phyloP scores from a whole-genome alignment of 2,329 filamentous ascomycete genomes.

The Saccharata proteae region DNA sequence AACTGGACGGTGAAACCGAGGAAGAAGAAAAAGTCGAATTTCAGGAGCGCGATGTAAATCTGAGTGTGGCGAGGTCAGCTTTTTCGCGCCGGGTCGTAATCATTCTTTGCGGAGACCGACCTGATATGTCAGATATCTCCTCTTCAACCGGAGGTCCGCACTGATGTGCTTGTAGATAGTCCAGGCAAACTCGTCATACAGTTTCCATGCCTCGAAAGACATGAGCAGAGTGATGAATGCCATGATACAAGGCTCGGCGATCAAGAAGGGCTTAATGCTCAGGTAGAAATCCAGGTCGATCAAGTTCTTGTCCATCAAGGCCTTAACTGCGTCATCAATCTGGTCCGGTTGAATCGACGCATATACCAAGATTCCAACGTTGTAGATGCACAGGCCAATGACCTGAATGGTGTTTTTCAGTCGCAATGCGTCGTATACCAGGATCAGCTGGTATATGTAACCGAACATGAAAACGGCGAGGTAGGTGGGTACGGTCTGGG shows the following conservation, averaged over 20 bases:
- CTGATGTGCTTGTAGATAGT: conserved; percentile 99
- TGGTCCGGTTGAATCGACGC: conserved; percentile 88
- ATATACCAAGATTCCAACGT: conserved; percentile 83
- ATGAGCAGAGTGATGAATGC: conserved; percentile 62
- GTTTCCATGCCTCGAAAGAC: conserved; percentile 74
- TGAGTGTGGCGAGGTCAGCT: conserved; percentile 37
- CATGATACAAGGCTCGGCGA: conserved; percentile 78
- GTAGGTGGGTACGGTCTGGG: conserved; percentile 77
- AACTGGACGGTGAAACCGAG: conserved; percentile 97
- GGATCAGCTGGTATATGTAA: conserved; percentile 79
- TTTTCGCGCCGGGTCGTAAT: conserved; percentile 6
- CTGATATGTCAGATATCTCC: conserved; percentile 92
- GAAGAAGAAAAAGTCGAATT: conserved; percentile 99
- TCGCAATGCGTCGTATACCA: conserved; percentile 87
- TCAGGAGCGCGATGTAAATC: conserved; percentile 95
- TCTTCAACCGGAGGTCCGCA: conserved; percentile 92
- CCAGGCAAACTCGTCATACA: conserved; percentile 98
- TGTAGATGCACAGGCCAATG: conserved; percentile 88
- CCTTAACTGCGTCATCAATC: conserved; percentile 59
- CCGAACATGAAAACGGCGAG: conserved; percentile 94
- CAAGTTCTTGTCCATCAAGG: conserved; percentile 35
- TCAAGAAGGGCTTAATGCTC: conserved; percentile 60
- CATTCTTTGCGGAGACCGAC: conserved; percentile 38
- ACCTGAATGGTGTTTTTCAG: conserved; percentile 98
- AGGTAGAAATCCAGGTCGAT: conserved; percentile 51